A percentile compares a stretch with the other conserved stretches of the same genome.
These are phyloP conservation scores for Curvularia lunata DNA, from an alignment of 2,329 filamentous ascomycete genomes.

Conservation along the genomic window DNA sequence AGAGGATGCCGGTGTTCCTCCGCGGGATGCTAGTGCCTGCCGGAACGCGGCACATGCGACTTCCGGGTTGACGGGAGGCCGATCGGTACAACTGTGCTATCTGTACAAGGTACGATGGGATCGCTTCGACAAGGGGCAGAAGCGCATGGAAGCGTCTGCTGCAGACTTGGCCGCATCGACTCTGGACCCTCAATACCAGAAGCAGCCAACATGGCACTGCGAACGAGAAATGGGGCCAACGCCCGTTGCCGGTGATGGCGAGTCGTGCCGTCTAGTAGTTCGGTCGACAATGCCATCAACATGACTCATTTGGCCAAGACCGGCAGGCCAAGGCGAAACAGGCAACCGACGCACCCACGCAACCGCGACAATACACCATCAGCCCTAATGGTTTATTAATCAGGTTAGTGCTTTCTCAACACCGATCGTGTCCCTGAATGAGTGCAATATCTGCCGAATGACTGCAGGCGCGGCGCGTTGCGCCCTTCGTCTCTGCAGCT, in stretches of 20 bases:
- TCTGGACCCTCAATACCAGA: background rate
- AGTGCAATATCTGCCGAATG: too few species aligned
- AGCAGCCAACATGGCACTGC: background rate
- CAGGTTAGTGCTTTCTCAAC: background rate
- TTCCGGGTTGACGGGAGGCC: background rate
- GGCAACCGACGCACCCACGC: too few species aligned
- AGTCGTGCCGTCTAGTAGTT: background rate
- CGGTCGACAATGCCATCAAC: background rate
- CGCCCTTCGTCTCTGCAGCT: background rate
- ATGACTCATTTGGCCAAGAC: background rate
- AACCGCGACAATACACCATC: background rate
- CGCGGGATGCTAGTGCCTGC: background rate
- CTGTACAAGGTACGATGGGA: background rate
- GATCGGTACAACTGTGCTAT: background rate
- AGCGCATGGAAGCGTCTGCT: background rate
- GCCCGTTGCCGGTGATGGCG: background rate
- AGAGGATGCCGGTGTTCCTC: constrained; percentile 1
- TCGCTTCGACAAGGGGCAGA: background rate
- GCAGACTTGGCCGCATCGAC: background rate
- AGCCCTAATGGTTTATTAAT: background rate
- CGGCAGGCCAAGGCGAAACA: background rate
- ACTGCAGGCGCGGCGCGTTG: background rate
- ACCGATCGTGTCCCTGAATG: background rate
- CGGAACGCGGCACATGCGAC: background rate
- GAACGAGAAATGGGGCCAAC: background rate